phyloP scores from a whole-genome alignment of 2,329 filamentous ascomycete species.

The Claviceps pazoutovae region DNA sequence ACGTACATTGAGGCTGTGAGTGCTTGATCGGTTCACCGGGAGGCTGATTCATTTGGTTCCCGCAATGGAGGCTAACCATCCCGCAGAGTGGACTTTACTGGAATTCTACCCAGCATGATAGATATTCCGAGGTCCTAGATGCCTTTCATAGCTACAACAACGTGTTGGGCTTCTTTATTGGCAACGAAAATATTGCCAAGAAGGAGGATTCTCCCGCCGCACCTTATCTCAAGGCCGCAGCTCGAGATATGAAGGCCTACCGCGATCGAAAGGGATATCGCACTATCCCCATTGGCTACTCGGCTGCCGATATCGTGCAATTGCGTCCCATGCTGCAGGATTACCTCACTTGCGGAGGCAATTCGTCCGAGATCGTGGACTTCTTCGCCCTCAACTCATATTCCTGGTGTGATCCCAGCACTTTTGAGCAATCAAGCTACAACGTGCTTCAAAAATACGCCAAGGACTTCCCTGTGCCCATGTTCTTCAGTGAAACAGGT shows the following conservation, averaged over 20 bases:
- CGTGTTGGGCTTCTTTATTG: conserved; percentile 70
- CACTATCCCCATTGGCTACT: conserved; percentile 73
- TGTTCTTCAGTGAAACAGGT: conserved; percentile 82
- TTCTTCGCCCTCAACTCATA: conserved; percentile 83
- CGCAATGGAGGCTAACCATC: background rate
- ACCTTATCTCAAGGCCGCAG: conserved; percentile 71
- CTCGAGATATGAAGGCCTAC: conserved; percentile 72
- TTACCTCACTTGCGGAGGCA: conserved; percentile 66
- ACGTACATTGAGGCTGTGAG: conserved; percentile 53
- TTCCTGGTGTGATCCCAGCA: conserved; percentile 55
- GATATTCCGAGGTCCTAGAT: conserved; percentile 61
- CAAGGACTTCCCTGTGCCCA: conserved; percentile 61
- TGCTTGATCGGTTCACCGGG: background rate
- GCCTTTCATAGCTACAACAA: conserved; percentile 67
- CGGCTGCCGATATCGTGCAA: conserved; percentile 68
- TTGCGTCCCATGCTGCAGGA: conserved; percentile 47
- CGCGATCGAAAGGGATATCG: conserved; percentile 63
- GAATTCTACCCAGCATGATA: conserved; percentile 56
- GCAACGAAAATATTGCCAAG: conserved; percentile 70
- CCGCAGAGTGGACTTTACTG: conserved; percentile 46
- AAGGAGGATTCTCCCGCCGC: conserved; percentile 48
- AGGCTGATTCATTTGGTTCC: background rate
- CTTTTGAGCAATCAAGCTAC: conserved; percentile 55
- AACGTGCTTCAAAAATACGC: conserved; percentile 51
- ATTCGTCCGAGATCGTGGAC: conserved; percentile 56